Evolutionary conservation across 2,329 filamentous ascomycete species (phyloP).

Genomic region (Colletotrichum abscissum): DNA sequence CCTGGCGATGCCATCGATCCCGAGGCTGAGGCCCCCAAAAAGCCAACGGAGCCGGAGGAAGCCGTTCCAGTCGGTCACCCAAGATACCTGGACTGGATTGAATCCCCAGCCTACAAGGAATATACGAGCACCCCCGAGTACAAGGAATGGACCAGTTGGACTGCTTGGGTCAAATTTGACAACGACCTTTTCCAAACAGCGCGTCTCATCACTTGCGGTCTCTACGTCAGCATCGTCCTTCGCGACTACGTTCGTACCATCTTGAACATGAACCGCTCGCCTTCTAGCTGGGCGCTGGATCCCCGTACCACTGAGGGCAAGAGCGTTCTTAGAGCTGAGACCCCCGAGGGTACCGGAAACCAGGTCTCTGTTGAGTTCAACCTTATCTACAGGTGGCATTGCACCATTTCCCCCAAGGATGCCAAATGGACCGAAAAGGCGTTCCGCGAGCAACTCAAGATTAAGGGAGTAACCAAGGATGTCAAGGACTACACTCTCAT

Average conservation of each 20-base stretch:
- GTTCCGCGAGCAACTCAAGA: slow-evolving; percentile 38
- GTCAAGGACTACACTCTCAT: background rate
- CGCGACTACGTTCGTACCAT: slow-evolving; percentile 53
- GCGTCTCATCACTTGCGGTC: slow-evolving; percentile 61
- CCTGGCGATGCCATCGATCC: background rate
- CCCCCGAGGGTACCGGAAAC: slow-evolving; percentile 45
- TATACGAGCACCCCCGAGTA: background rate
- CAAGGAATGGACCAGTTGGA: background rate
- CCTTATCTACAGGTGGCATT: slow-evolving; percentile 49
- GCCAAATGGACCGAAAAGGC: slow-evolving; percentile 44
- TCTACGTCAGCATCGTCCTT: slow-evolving; percentile 64
- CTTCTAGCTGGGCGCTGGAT: slow-evolving; percentile 56
- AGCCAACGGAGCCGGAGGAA: slow-evolving; percentile 40
- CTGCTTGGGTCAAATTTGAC: slow-evolving; percentile 49
- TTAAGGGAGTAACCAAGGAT: background rate
- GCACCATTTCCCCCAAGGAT: slow-evolving; percentile 44
- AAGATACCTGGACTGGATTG: too few relatives aligned
- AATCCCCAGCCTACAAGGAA: background rate
- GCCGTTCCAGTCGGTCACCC: too few relatives aligned
- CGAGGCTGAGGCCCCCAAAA: background rate
- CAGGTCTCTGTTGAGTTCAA: slow-evolving; percentile 50
- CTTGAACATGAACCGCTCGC: slow-evolving; percentile 60
- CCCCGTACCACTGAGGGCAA: slow-evolving; percentile 49
- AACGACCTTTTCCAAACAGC: slow-evolving; percentile 53
- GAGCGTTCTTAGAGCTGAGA: slow-evolving; percentile 44